phyloP scores from a whole-genome alignment of 2,329 filamentous ascomycete species.

The Fusarium virguliforme region DNA sequence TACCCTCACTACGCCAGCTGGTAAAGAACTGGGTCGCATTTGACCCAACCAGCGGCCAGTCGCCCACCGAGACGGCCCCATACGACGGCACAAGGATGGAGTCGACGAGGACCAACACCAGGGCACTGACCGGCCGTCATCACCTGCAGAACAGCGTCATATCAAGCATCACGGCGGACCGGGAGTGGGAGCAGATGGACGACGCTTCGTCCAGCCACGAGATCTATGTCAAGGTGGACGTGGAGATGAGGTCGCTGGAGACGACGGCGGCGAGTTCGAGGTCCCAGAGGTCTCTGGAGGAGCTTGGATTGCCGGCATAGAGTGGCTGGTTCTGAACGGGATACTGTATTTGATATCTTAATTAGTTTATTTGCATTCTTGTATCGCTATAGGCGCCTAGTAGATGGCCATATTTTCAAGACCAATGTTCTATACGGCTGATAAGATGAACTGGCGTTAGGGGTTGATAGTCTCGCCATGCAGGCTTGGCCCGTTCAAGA shows the following conservation, averaged over 20 bases:
- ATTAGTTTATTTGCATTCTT: no score
- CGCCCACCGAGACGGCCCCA: background rate
- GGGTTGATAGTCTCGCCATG: background rate
- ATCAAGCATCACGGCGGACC: background rate
- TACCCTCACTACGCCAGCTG: conserved; percentile 14
- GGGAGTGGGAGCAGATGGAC: conserved; percentile 28
- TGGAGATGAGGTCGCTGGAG: conserved; percentile 36
- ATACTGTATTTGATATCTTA: background rate
- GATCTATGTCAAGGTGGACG: conserved; percentile 34
- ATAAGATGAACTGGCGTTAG: background rate
- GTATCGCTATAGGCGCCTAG: no score
- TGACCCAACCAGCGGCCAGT: conserved; percentile 13
- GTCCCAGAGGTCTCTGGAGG: conserved; percentile 3
- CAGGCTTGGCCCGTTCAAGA: background rate
- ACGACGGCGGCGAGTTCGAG: background rate
- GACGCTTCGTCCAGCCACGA: conserved; percentile 27
- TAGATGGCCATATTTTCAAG: no score
- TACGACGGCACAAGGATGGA: background rate
- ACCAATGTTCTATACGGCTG: no score
- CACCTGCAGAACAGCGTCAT: background rate
- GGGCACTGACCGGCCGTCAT: background rate
- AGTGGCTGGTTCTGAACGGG: background rate
- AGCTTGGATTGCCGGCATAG: conserved; percentile 2
- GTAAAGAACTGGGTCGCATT: conserved; percentile 26
- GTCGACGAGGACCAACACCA: conserved; percentile 1